Evolutionary conservation across 768 basidiomycete species (phyloP), one percentile per base, ranked within the genome.

Genomic region (Leccinum variicolor): DNA sequence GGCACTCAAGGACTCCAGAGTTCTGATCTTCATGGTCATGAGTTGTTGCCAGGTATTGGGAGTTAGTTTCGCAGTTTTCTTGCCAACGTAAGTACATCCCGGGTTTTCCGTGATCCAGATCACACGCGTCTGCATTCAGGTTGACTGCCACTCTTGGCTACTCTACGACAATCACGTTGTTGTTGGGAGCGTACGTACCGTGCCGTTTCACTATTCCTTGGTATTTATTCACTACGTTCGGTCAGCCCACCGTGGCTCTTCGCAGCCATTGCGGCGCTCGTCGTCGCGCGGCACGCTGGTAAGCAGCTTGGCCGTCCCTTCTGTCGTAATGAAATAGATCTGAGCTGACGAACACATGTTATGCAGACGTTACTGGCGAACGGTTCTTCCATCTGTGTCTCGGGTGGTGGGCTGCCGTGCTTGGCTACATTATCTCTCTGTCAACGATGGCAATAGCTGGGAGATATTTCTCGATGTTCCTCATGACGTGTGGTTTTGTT

Each of bases 61-160:
- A 1, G 67, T 85, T 56, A 83, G 83, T 53, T 87, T 86, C 62
- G 76, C 82, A 43, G 80, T 83, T 61, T 87, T 86, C 73, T 87
- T 80, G 68, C 79, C 79, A 21, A 78, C 79, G 77, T 79, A 50
- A 58, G 75, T 68, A 13, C 23, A 17, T 36, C 31, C 28, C 6
- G 23, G 45, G 26, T 46, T 33, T 10, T 25, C 3, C 6, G 29
- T 50, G 21, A 31, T 21, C 28, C 3, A 14, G 28, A n/a, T 39
- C 29, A 47, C 15, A 41, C 5, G 51, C 43, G 14, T 4, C 28
- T 13, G 25, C 1, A 4, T 52, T 46, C 23, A 85, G 85, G 3
- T 73, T 86, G 28, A 81, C 85, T 4, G 74, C 77, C n/a, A 87
- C 85, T 2, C 78, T 87, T 11, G 85, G 85, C 6, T 87, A 83